Evolutionary conservation across 2,329 filamentous ascomycete species (phyloP).

Genomic region (Aspergillus sojae): DNA sequence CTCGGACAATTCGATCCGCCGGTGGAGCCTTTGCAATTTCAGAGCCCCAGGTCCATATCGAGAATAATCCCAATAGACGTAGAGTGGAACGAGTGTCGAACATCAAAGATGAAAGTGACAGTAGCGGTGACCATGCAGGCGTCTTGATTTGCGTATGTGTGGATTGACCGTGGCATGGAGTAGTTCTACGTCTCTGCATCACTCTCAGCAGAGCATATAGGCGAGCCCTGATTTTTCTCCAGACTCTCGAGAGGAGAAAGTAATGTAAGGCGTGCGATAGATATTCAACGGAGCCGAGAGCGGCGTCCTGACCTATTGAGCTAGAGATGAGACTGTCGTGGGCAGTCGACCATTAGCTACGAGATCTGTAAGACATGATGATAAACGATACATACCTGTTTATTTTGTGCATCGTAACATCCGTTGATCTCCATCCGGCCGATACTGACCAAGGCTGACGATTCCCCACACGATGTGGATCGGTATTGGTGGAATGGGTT

Average conservation of each 20-base stretch:
- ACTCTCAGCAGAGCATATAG: not conserved
- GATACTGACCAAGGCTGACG: not conserved
- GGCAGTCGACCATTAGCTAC: not conserved
- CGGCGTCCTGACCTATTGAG: not conserved
- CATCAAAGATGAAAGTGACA: not conserved
- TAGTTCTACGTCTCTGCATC: not conserved
- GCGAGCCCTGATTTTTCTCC: not conserved
- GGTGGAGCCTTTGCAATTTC: not conserved
- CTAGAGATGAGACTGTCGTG: not conserved
- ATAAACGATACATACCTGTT: not conserved
- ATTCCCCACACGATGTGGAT: not conserved
- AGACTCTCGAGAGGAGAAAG: not conserved
- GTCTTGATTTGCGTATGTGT: too few relatives aligned
- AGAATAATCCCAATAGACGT: not conserved
- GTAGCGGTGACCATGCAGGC: not conserved
- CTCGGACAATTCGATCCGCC: not conserved
- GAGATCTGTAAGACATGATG: not conserved
- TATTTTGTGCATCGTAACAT: not conserved
- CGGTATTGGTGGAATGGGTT: not conserved
- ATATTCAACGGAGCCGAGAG: not conserved
- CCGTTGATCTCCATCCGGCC: not conserved
- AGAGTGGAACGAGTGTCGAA: not conserved
- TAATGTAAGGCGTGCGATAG: not conserved
- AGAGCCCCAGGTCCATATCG: not conserved
- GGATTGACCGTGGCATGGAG: too few relatives aligned